phyloP scores from a whole-genome alignment of 805 yeast species.

The Teunomyces funiuensis region DNA sequence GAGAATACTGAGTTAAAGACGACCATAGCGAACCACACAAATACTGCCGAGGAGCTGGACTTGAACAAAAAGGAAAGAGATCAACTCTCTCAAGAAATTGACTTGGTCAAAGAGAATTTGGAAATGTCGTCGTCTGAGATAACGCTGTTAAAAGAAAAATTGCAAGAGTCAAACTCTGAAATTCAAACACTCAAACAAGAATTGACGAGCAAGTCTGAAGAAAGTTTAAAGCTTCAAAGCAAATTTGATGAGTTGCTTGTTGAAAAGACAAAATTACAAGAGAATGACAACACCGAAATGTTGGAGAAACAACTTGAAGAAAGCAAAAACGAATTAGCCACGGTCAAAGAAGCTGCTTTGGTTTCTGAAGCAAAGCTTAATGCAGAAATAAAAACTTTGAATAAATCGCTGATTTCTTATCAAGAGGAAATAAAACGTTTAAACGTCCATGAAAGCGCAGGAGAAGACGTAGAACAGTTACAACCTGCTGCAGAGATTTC shows the following conservation, averaged over 20 bases:
- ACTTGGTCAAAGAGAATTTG: background rate
- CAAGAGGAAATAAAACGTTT: background rate
- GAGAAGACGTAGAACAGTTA: background rate
- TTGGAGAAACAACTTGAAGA: background rate
- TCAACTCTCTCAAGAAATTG: background rate
- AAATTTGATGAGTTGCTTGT: background rate
- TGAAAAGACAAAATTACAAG: background rate
- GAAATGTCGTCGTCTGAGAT: background rate
- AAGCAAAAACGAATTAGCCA: background rate
- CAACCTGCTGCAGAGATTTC: conserved; percentile 1
- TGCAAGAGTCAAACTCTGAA: background rate
- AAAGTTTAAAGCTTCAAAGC: background rate
- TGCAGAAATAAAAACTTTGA: background rate
- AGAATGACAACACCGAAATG: background rate
- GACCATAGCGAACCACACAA: background rate
- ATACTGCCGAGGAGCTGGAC: conserved; percentile 3
- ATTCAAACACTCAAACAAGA: background rate
- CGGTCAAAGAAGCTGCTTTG: background rate
- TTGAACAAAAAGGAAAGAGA: background rate
- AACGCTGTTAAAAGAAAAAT: background rate
- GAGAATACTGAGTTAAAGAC: background rate
- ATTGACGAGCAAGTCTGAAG: background rate
- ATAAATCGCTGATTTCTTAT: background rate
- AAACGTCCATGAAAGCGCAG: background rate
- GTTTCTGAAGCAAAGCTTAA: background rate